Conservation (phyloP, 805 yeast species). For the Kluyveromyces dobzhanskii region DNA sequence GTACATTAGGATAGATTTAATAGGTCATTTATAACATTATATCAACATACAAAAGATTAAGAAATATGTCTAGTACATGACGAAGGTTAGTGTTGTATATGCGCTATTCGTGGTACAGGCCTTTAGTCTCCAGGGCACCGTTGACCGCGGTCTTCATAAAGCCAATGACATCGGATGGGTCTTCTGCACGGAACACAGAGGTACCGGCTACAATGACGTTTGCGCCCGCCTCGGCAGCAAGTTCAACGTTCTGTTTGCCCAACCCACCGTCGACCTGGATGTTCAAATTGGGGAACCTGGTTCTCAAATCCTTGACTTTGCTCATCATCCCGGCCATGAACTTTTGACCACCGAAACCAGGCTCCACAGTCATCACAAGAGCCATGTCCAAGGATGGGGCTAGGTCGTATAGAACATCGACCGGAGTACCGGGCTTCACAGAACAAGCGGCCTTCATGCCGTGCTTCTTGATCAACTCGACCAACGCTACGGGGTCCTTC, state of each 20-base stretch:
- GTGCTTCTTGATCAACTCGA: conserved; percentile 61
- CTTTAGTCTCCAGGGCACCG: conserved; percentile 37
- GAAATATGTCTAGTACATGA: too few species aligned
- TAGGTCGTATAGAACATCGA: conserved; percentile 68
- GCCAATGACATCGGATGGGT: conserved; percentile 68
- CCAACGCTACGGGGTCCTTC: conserved; percentile 62
- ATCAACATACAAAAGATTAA: too few species aligned
- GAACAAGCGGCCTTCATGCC: conserved; percentile 96
- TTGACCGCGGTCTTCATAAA: conserved; percentile 58
- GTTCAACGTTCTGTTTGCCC: conserved; percentile 73
- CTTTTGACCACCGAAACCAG: conserved; percentile 97
- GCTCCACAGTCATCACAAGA: conserved; percentile 97
- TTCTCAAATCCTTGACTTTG: conserved; percentile 73
- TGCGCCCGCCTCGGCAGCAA: conserved; percentile 96
- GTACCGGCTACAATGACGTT: conserved; percentile 98
- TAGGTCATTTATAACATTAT: too few species aligned
- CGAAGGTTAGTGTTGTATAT: too few species aligned
- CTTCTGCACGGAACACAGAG: conserved; percentile 76
- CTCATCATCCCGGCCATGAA: conserved; percentile 97
- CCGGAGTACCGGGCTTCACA: conserved; percentile 86
- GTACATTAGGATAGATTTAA: too few species aligned
- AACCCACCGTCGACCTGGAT: conserved; percentile 97
- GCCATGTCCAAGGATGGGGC: conserved; percentile 84
- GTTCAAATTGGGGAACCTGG: conserved; percentile 65
- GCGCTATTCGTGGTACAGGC: conserved; percentile 28